Evolutionary conservation across 768 basidiomycete genomes (phyloP).

Genomic region (Serpula lacrymans): DNA sequence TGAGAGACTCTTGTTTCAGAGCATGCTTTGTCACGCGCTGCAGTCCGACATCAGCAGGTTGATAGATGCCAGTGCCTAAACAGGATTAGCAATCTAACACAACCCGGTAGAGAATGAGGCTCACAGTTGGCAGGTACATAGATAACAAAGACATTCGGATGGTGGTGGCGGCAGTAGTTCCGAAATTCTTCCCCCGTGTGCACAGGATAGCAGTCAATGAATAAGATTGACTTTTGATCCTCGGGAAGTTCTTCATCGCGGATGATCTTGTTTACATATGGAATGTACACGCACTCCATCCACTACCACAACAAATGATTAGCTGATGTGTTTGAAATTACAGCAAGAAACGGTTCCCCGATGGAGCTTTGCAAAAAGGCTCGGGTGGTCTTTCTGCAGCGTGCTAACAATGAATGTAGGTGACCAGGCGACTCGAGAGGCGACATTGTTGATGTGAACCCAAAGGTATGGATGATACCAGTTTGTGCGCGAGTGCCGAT

Average conservation of each 20-base stretch:
- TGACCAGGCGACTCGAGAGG: no score
- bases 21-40: constrained; percentile 24
- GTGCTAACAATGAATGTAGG: no score
- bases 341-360: no score
- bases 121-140: constrained; percentile 27
- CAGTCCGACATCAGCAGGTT: constrained; percentile 29
- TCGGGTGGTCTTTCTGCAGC: no score
- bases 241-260: constrained; percentile 3
- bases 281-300: constrained; percentile 12
- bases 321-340: background rate
- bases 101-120: constrained; percentile 12
- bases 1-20: constrained; percentile 12
- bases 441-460: no score
- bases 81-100: constrained; percentile 9
- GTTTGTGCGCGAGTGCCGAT: no score
- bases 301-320: constrained; percentile 8
- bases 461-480: no score
- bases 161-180: background rate
- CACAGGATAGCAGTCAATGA: constrained; percentile 26
- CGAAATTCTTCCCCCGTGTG: constrained; percentile 22
- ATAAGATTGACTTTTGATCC: constrained; percentile 18
- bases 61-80: constrained; percentile 7
- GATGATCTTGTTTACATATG: constrained; percentile 11
- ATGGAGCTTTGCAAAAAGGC: no score
- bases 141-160: constrained; percentile 8